Evolutionary conservation across 768 basidiomycete genomes (phyloP).

Genomic region (Auricularia sp.): DNA sequence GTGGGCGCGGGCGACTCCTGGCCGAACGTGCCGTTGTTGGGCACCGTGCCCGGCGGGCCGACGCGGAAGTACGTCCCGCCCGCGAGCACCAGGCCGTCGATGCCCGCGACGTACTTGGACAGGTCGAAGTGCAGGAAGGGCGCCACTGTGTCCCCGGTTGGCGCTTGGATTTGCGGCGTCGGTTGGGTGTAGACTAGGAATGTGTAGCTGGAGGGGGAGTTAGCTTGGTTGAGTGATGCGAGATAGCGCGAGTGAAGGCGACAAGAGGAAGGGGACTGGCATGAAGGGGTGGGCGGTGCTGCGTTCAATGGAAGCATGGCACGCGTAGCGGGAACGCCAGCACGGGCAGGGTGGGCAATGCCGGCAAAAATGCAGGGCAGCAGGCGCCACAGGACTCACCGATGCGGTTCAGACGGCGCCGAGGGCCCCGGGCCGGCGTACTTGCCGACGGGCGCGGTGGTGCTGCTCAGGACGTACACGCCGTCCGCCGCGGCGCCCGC

Average conservation of each 20-base stretch:
- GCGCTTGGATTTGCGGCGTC: neutral
- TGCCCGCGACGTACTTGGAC: neutral
- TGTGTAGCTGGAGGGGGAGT: neutral
- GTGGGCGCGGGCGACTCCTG: neutral
- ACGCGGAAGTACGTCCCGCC: neutral
- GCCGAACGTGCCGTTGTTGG: neutral
- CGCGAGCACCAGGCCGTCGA: neutral
- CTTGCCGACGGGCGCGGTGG: slow-evolving; percentile 32
- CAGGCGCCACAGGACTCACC: slow-evolving; percentile 19
- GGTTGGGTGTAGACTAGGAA: neutral
- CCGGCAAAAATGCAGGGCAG: no score
- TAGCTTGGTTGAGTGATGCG: no score
- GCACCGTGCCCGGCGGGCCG: neutral
- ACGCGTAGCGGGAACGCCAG: no score
- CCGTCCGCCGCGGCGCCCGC: slow-evolving; percentile 2
- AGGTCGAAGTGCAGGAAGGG: neutral
- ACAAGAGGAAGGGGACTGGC: neutral
- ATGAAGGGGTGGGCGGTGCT: no score
- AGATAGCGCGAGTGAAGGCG: neutral
- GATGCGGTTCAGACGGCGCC: slow-evolving; percentile 32
- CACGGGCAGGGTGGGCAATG: no score
- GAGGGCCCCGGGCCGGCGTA: slow-evolving; percentile 35
- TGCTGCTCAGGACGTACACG: slow-evolving; percentile 20
- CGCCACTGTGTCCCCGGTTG: neutral
- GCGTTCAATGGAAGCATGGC: no score